These are phyloP conservation scores for Coemansia sp. DNA, from an alignment of 192 early-diverging fungal species.

Conservation along the genomic window DNA sequence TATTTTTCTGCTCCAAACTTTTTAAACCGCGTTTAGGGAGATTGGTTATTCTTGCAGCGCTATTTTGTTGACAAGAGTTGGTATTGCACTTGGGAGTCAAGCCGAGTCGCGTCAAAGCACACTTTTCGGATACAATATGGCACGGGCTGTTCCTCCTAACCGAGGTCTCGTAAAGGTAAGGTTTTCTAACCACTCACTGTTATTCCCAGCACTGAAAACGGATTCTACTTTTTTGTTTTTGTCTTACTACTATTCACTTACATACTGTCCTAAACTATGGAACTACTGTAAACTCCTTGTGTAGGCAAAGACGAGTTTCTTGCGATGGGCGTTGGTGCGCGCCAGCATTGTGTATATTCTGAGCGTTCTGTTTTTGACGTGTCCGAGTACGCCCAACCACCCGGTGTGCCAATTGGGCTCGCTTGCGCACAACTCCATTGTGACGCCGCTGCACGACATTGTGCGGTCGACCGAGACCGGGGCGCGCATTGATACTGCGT, in stretches of 20 bases:
- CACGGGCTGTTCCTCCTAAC: neutral
- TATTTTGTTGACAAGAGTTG: too few relatives aligned
- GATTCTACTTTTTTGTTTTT: neutral
- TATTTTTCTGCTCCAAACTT: neutral
- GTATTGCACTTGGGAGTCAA: too few relatives aligned
- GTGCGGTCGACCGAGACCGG: slow-evolving; percentile 41
- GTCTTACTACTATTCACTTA: neutral
- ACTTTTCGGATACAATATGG: neutral
- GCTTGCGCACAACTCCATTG: slow-evolving; percentile 13
- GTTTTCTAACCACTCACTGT: neutral
- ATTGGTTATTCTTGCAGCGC: too few relatives aligned
- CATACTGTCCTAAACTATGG: neutral
- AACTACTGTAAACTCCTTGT: slow-evolving; percentile 4
- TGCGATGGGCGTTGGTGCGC: slow-evolving; percentile 28
- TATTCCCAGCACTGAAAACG: neutral
- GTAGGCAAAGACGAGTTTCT: slow-evolving; percentile 9
- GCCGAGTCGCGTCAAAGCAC: too few relatives aligned
- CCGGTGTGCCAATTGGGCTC: slow-evolving; percentile 34
- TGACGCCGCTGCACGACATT: slow-evolving; percentile 24
- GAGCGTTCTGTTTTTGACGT: slow-evolving; percentile 38
- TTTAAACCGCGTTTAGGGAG: too few relatives aligned
- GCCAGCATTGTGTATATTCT: slow-evolving; percentile 29
- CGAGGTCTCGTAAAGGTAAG: slow-evolving; percentile 16
- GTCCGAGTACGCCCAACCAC: slow-evolving; percentile 26
- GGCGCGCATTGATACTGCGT: slow-evolving; percentile 40